These are phyloP conservation scores for Leishmania arabica DNA, from an alignment of 208 protist genomes.

Conservation along the genomic window DNA sequence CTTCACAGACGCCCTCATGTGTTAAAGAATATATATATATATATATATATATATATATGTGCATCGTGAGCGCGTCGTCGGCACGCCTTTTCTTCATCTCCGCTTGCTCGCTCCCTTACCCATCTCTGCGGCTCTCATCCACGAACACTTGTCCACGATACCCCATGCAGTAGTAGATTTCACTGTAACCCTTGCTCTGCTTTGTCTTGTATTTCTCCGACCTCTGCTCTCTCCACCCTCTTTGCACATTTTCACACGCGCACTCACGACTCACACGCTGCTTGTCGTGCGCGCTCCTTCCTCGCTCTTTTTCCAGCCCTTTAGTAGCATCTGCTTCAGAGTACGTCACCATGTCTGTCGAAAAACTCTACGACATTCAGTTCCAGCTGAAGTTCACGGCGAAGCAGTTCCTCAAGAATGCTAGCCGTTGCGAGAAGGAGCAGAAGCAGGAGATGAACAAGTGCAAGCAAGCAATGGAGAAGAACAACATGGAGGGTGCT, in stretches of 20 bases:
- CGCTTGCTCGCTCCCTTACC: not conserved
- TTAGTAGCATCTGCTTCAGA: not conserved
- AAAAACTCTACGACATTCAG: conserved; percentile 90
- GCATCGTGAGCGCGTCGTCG: not conserved
- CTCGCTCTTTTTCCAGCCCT: not conserved
- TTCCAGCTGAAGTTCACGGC: conserved; percentile 96
- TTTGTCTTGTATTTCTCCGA: not conserved
- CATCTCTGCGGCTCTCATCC: not conserved
- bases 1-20: not conserved
- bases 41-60: not conserved
- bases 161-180: not conserved
- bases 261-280: not conserved
- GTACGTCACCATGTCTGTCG: conserved; percentile 58
- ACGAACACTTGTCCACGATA: not conserved
- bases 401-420: conserved; percentile 94
- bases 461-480: conserved; percentile 96
- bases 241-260: not conserved
- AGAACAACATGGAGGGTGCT: conserved; percentile 97
- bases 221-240: not conserved
- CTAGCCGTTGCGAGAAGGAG: conserved; percentile 92
- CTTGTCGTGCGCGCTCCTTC: conserved; percentile 6
- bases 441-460: conserved; percentile 93
- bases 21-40: not conserved
- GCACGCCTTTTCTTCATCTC: not conserved
- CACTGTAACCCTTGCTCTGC: not conserved